phyloP scores from a whole-genome alignment of 148 eudicot species.

The Silene conica region DNA sequence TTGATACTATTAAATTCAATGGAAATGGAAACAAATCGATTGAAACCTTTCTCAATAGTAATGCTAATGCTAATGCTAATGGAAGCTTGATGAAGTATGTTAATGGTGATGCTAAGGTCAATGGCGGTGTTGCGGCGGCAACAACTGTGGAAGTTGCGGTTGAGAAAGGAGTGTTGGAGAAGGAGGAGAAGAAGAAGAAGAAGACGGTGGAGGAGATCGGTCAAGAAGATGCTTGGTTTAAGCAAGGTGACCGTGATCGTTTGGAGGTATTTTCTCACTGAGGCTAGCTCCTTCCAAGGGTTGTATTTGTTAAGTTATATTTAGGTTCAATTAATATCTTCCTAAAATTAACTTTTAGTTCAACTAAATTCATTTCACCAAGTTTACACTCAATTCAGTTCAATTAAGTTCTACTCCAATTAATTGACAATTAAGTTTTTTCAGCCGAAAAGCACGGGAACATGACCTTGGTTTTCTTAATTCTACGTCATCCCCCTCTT shows the following conservation, averaged over 20 bases:
- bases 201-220: constrained; percentile 89
- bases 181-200: constrained; percentile 33
- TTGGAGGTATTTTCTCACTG: constrained; percentile 55
- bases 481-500: no score
- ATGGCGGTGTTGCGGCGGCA: constrained; percentile 43
- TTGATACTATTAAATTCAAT: constrained; percentile 30
- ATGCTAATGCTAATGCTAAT: constrained; percentile 32
- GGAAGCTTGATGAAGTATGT: constrained; percentile 51
- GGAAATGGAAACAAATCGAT: background rate
- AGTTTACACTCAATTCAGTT: no score
- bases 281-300: no score
- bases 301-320: no score
- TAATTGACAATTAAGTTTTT: no score
- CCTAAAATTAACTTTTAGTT: no score
- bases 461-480: no score
- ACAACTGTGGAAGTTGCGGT: constrained; percentile 22
- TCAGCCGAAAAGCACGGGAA: no score
- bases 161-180: background rate
- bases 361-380: no score
- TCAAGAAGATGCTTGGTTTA: constrained; percentile 99
- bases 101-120: constrained; percentile 45
- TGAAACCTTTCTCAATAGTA: constrained; percentile 1
- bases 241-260: constrained; percentile 36
- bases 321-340: no score
- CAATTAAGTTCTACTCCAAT: no score